Evolutionary conservation across 148 eudicot genomes (phyloP).

Genomic region (Persicaria tinctoria): DNA sequence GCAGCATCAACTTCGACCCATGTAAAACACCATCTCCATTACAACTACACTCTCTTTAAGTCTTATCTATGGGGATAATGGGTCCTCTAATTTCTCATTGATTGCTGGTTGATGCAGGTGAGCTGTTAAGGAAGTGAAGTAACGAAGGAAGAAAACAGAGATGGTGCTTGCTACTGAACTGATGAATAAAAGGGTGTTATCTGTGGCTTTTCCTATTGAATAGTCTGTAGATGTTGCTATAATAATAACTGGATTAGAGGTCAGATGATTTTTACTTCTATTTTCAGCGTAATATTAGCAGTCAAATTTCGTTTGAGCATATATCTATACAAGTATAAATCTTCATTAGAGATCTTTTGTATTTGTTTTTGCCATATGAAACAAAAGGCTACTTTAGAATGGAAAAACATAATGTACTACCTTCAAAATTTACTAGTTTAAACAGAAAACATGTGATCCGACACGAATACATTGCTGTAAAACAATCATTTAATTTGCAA

Average conservation of each 20-base stretch:
- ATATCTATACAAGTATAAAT: background rate
- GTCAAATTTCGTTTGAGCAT: background rate
- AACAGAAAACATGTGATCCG: constrained; percentile 8
- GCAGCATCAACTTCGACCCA: constrained; percentile 65
- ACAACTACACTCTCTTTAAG: background rate
- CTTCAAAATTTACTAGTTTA: constrained; percentile 2
- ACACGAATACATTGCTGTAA: constrained; percentile 14
- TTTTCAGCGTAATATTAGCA: too few relatives aligned
- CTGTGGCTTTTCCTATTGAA: background rate
- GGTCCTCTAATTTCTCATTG: background rate
- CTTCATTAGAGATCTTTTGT: background rate
- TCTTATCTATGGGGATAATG: background rate
- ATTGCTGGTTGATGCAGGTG: constrained; percentile 7
- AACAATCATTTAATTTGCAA: constrained; percentile 3
- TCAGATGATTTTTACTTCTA: background rate
- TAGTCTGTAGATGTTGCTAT: background rate
- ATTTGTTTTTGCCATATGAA: background rate
- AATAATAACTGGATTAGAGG: background rate
- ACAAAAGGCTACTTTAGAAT: background rate
- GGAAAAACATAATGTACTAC: constrained; percentile 5
- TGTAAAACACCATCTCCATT: constrained; percentile 27
- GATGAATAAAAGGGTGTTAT: background rate
- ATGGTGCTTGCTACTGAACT: constrained; percentile 3
- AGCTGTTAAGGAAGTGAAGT: constrained; percentile 8
- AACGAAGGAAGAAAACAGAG: background rate